phyloP scores from a whole-genome alignment of 148 eudicot species.

The Suaeda aralocaspica region DNA sequence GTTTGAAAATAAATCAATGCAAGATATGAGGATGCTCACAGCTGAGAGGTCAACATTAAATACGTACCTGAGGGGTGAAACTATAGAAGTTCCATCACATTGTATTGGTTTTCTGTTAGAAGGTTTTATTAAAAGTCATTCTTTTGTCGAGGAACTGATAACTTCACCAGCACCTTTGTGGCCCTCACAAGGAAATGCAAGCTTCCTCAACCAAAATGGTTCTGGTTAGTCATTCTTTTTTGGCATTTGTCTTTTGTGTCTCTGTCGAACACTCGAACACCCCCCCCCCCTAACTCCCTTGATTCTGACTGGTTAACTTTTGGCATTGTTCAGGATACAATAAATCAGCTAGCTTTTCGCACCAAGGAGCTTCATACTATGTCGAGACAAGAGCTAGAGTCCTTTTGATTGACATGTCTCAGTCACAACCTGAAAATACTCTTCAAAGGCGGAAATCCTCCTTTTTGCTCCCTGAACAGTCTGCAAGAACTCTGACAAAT shows the following conservation, averaged over 20 bases:
- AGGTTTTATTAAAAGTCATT: slow-evolving; percentile 64
- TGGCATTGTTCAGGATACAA: slow-evolving; percentile 32
- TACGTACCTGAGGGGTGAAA: slow-evolving; percentile 67
- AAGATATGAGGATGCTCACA: slow-evolving; percentile 68
- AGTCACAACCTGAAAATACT: slow-evolving; percentile 43
- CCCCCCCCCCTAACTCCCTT: slow-evolving; percentile 6
- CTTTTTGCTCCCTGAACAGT: slow-evolving; percentile 45
- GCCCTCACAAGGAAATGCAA: slow-evolving; percentile 39
- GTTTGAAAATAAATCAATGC: slow-evolving; percentile 78
- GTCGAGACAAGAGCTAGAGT: slow-evolving; percentile 79
- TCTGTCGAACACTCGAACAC: no score
- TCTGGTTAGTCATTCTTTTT: slow-evolving; percentile 37
- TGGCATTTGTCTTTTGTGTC: background rate
- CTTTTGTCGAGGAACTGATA: slow-evolving; percentile 50
- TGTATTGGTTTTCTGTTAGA: slow-evolving; percentile 72
- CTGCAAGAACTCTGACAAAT: slow-evolving; percentile 32
- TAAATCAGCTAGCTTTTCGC: slow-evolving; percentile 42
- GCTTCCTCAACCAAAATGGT: slow-evolving; percentile 46
- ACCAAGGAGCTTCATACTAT: slow-evolving; percentile 48
- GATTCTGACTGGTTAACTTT: background rate
- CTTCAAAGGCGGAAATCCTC: slow-evolving; percentile 64
- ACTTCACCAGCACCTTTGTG: slow-evolving; percentile 65
- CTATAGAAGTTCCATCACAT: slow-evolving; percentile 62
- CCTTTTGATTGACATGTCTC: slow-evolving; percentile 55
- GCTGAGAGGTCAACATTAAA: slow-evolving; percentile 75